A percentile compares a stretch with the other conserved stretches of the same genome.
phyloP scores from a whole-genome alignment of 129 eudicot genomes.

The Arctium minus region DNA sequence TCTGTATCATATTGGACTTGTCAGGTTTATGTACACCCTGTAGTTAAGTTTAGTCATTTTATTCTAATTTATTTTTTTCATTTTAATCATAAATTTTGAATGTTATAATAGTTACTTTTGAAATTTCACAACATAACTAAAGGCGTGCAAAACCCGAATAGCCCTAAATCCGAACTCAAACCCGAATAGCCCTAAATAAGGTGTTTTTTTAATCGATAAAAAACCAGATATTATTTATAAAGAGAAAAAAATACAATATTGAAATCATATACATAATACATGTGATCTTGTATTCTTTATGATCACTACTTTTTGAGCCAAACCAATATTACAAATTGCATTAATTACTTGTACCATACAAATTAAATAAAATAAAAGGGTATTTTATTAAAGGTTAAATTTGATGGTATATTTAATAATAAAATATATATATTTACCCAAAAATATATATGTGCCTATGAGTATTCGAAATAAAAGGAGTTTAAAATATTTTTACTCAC shows the following conservation, averaged over 20 bases:
- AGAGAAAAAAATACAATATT: neutral
- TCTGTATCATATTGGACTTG: too few relatives aligned
- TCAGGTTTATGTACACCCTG: too few relatives aligned
- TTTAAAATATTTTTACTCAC: neutral
- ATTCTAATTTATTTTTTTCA: too few relatives aligned
- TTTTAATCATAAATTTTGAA: too few relatives aligned
- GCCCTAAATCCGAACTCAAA: too few relatives aligned
- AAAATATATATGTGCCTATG: neutral
- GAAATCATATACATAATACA: neutral
- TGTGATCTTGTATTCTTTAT: neutral
- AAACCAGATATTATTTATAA: neutral
- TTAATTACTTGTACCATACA: neutral
- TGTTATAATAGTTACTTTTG: too few relatives aligned
- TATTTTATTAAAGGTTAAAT: neutral
- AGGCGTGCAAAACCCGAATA: too few relatives aligned
- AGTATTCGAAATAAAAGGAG: neutral
- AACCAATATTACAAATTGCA: neutral
- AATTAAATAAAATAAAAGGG: neutral
- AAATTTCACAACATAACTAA: too few relatives aligned
- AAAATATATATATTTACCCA: neutral
- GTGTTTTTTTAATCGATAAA: neutral
- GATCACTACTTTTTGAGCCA: neutral
- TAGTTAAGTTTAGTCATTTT: too few relatives aligned
- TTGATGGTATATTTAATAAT: neutral
- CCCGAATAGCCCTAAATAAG: too few relatives aligned